Conservation (phyloP, 176 grass and related monocot genomes). For the Ananas comosus region DNA sequence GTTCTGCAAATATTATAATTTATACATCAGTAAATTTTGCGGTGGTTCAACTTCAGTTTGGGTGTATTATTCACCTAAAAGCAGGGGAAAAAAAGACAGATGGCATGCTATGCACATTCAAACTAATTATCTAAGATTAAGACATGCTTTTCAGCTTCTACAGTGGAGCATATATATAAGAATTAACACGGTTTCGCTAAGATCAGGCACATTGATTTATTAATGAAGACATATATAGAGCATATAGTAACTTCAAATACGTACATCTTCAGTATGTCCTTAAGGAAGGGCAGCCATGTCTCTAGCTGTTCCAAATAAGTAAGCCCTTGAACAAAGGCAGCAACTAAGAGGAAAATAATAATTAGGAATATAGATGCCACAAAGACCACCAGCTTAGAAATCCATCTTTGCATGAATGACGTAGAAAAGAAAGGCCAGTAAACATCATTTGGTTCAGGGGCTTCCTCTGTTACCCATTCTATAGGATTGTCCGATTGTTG, state of each 20-base stretch:
- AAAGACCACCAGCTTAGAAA: slow-evolving; percentile 78
- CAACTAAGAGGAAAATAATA: slow-evolving; percentile 63
- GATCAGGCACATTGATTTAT: slow-evolving; percentile 6
- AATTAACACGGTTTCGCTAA: slow-evolving; percentile 3
- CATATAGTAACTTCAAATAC: slow-evolving; percentile 18
- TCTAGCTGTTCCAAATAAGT: slow-evolving; percentile 86
- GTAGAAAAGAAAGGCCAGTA: slow-evolving; percentile 97
- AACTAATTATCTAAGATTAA: too few relatives aligned
- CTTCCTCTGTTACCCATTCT: slow-evolving; percentile 81
- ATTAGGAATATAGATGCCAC: slow-evolving; percentile 69
- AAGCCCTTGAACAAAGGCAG: slow-evolving; percentile 82
- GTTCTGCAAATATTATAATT: slow-evolving; percentile 48
- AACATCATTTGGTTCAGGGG: slow-evolving; percentile 74
- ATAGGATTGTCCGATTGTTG: slow-evolving; percentile 68
- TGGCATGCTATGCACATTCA: background rate
- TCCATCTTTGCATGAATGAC: slow-evolving; percentile 83
- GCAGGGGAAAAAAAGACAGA: background rate
- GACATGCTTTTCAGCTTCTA: background rate
- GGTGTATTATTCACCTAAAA: background rate
- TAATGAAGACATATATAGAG: slow-evolving; percentile 1
- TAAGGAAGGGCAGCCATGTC: slow-evolving; percentile 79
- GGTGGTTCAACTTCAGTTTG: background rate
- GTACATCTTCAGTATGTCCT: slow-evolving; percentile 63
- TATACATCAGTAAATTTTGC: background rate
- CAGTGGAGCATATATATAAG: slow-evolving; percentile 1